Evolutionary conservation across 805 yeast genomes (phyloP).

Genomic region (Metahyphopichia silvanorum): DNA sequence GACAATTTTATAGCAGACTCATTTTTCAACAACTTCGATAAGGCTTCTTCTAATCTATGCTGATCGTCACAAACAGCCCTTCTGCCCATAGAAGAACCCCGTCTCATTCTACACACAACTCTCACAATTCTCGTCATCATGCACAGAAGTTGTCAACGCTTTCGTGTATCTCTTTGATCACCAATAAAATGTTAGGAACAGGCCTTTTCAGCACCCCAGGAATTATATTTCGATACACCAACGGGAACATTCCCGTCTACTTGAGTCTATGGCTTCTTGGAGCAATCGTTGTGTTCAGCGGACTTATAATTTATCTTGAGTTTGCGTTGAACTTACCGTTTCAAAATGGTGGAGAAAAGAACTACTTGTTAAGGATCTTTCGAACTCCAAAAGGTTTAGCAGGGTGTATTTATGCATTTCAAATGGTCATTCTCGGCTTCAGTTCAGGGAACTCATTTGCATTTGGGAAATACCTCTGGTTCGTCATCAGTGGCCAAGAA

Average conservation of each 20-base stretch:
- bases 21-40: too few relatives aligned
- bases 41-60: too few relatives aligned
- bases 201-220: constrained; percentile 42
- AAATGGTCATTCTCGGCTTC: constrained; percentile 55
- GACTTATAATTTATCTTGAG: constrained; percentile 39
- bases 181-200: constrained; percentile 43
- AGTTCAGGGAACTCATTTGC: constrained; percentile 65
- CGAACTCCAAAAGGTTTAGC: constrained; percentile 28
- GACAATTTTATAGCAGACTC: too few relatives aligned
- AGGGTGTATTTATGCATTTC: constrained; percentile 45
- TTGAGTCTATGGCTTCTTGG: constrained; percentile 32
- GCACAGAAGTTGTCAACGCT: constrained; percentile 12
- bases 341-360: constrained; percentile 41
- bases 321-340: constrained; percentile 40
- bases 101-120: too few relatives aligned
- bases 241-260: constrained; percentile 36
- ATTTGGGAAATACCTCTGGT: constrained; percentile 57
- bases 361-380: constrained; percentile 35
- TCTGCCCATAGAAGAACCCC: too few relatives aligned
- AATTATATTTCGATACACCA: constrained; percentile 34
- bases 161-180: constrained; percentile 37
- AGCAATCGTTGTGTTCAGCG: constrained; percentile 35
- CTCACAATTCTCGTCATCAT: background rate
- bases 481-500: constrained; percentile 25
- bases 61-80: too few relatives aligned